Evolutionary conservation across 1,284 basidiomycete species (phyloP), one percentile per base, ranked within the genome.

Genomic region (Kwoniella shivajii): DNA sequence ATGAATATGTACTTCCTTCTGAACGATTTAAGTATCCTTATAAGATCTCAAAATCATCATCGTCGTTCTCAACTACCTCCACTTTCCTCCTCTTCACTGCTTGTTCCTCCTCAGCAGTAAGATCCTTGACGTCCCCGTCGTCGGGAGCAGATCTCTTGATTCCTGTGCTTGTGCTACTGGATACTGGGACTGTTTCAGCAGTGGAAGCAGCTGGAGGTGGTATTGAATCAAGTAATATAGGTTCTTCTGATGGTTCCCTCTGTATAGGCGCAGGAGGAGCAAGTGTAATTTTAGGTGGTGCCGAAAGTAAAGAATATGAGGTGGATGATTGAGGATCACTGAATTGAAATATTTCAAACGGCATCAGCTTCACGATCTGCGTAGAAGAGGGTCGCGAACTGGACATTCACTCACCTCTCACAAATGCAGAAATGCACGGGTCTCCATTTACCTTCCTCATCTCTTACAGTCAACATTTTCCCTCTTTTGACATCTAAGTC

Each of bases 381-480:
- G n/a, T n/a, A n/a, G 38, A 34, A 50, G 24, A 6, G 11, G 41
- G 24, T 26, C 20, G 30, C 34, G 41, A 27, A 26, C 18, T 18
- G 31, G 31, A 10, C 18, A 4, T 22, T 42, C 29, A 83, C 91
- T 76, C 68, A 92, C 90, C 89, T 80, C 31, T 79, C 75, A 41
- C 84, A 84, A 27, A 95, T 72, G 2, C 83, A 87, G n/a, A 93
- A 82, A 13, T 86, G 83, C 42, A 94, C 83, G 2, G 87, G 89
- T 10, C 82, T 84, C 72, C 81, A 84, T 63, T 86, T 85, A n/a
- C 84, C 88, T 41, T 95, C 91, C 50, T 78, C 76, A 60, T 78
- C 77, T 43, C 87, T 87, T 26, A 98, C 86, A 1, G 86, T 87
- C 64, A 99, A 71, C 76, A 94, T 92, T 76, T 87, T 91, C 13